Evolutionary conservation across 163 green algal genomes (phyloP), one percentile per base, ranked within the genome.

Genomic region (Prototheca cutis): DNA sequence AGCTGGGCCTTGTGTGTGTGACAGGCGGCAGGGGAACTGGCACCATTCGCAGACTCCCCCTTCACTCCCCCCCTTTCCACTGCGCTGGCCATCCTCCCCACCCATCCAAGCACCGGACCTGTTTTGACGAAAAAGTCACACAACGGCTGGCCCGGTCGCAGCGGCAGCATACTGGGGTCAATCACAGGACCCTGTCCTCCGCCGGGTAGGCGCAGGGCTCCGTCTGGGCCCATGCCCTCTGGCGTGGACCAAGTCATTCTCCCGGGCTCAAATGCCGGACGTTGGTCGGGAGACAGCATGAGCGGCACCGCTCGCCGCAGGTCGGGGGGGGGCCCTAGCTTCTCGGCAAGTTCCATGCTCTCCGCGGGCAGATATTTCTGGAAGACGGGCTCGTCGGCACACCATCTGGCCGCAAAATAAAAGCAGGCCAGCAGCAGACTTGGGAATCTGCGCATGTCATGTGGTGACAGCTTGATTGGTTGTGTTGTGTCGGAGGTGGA

Each of bases 61-160:
- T n/a, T n/a, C n/a, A n/a, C n/a, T n/a, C n/a, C n/a, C n/a, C n/a
- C n/a, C n/a, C n/a, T n/a, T n/a, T n/a, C n/a, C n/a, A n/a, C n/a
- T n/a, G n/a, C n/a, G n/a, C n/a, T n/a, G n/a, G n/a, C n/a, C n/a
- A n/a, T n/a, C n/a, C n/a, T n/a, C n/a, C n/a, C n/a, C n/a, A n/a
- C n/a, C n/a, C n/a, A n/a, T n/a, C n/a, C n/a, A n/a, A n/a, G n/a
- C n/a, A n/a, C n/a, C 54, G 6, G 21, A 60, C 54, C 88, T 0
- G 88, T 95, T 58, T 89, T 90, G 17, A 72, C 13, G 72, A 73
- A 95, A 47, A 93, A 94, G 10, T 93, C 85, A 66, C 85, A 93
- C 3, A 70, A 4, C 1, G 73, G 61, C n/a, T 72, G 53, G 13
- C 76, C 80, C 3, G 80, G 79, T 13, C 82, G 71, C 18, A 45